Conservation (phyloP, 306 rosid species). For the Dalbergia oliveri region DNA sequence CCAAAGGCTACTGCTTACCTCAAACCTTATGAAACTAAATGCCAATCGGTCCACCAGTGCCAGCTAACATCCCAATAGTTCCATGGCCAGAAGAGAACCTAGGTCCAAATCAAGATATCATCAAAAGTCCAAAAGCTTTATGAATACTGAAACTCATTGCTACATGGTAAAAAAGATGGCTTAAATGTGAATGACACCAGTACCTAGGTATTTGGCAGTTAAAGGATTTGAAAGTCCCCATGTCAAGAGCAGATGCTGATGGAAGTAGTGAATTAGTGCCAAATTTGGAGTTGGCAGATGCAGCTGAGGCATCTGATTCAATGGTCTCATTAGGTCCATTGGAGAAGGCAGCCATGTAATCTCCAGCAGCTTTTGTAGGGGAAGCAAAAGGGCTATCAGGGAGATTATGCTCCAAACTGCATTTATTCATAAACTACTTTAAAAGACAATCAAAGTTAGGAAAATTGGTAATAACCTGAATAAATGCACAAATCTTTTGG, state of each 20-base stretch:
- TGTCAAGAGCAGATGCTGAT: conserved; percentile 67
- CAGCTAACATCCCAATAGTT: conserved; percentile 84
- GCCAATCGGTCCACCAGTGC: conserved; percentile 87
- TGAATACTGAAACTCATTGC: conserved; percentile 30
- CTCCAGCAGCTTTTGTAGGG: conserved; percentile 76
- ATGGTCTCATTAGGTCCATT: conserved; percentile 57
- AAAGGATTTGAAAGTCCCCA: conserved; percentile 82
- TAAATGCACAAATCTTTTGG: conserved; percentile 45
- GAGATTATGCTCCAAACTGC: conserved; percentile 97
- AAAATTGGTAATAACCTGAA: conserved; percentile 35
- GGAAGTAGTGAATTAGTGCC: conserved; percentile 60
- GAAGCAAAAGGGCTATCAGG: conserved; percentile 99
- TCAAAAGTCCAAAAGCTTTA: conserved; percentile 12
- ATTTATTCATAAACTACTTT: conserved; percentile 46
- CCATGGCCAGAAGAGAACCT: conserved; percentile 92
- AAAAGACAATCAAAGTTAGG: background rate
- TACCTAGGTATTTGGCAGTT: conserved; percentile 97
- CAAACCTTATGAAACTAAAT: conserved; percentile 61
- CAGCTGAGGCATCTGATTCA: conserved; percentile 54
- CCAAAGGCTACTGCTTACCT: conserved; percentile 41
- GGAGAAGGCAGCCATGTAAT: conserved; percentile 60
- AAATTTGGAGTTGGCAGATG: conserved; percentile 61
- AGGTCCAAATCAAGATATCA: conserved; percentile 3
- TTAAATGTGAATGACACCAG: conserved; percentile 8
- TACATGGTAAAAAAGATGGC: background rate